Conservation (phyloP, 495 filamentous ascomycete species). For the Penicillium lividum region DNA sequence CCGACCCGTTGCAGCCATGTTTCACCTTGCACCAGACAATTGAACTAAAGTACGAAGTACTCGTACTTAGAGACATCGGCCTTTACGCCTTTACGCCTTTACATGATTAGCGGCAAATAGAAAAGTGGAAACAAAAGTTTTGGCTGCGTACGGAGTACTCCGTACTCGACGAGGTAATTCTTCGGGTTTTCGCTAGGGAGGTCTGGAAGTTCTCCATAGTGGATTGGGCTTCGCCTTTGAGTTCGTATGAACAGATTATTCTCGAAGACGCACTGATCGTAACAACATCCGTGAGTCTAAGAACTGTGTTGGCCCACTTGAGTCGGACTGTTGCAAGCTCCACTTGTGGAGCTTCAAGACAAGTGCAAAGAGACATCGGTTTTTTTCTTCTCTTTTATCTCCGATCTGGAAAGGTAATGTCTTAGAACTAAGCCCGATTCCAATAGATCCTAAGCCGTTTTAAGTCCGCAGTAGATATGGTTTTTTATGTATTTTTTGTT, state of each 20-base stretch:
- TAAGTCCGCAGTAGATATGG: too few species aligned
- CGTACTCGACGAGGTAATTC: slow-evolving; percentile 1
- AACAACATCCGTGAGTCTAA: slow-evolving; percentile 5
- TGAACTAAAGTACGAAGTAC: slow-evolving; percentile 13
- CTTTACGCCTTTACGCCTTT: slow-evolving; percentile 7
- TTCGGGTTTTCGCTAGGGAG: neutral
- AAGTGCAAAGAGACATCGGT: neutral
- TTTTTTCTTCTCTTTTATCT: neutral
- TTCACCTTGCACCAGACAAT: slow-evolving; percentile 15
- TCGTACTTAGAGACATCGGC: slow-evolving; percentile 11
- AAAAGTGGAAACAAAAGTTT: slow-evolving; percentile 13
- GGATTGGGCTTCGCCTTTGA: neutral
- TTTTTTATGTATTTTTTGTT: neutral
- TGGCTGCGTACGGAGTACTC: slow-evolving; percentile 6
- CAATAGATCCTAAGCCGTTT: neutral
- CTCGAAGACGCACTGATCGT: slow-evolving; percentile 30
- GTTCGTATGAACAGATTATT: slow-evolving; percentile 10
- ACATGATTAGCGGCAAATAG: slow-evolving; percentile 3
- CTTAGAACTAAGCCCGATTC: neutral
- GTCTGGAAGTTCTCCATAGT: neutral
- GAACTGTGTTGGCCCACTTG: slow-evolving; percentile 6
- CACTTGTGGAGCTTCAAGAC: slow-evolving; percentile 17
- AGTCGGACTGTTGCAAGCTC: slow-evolving; percentile 19
- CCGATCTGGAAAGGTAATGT: neutral
- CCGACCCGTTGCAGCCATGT: slow-evolving; percentile 28